phyloP scores from a whole-genome alignment of 257 asterid species.

The Scutellaria barbata region DNA sequence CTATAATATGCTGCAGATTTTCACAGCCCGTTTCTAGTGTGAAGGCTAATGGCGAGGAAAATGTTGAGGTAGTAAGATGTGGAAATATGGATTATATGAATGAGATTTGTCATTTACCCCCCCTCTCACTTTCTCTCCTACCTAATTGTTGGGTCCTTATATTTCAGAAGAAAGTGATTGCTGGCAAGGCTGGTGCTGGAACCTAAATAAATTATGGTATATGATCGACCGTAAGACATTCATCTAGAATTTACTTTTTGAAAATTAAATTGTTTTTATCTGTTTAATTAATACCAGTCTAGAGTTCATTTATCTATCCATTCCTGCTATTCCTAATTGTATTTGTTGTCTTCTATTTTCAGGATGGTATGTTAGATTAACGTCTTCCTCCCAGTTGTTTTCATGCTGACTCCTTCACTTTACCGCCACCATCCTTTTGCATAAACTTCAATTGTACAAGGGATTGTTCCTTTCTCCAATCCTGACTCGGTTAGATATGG shows the following conservation, averaged over 20 bases:
- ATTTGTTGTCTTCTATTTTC: constrained; percentile 27
- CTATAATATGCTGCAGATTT: constrained; percentile 44
- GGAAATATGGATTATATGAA: not conserved
- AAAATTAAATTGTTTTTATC: not conserved
- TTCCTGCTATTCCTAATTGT: constrained; percentile 18
- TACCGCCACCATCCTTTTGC: constrained; percentile 15
- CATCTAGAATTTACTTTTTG: constrained; percentile 4
- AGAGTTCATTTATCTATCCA: not conserved
- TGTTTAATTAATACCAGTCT: not conserved
- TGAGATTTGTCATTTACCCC: not conserved
- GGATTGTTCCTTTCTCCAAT: constrained; percentile 30
- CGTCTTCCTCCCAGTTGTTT: constrained; percentile 24
- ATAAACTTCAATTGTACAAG: constrained; percentile 24
- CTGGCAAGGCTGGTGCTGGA: constrained; percentile 51
- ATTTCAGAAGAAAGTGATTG: constrained; percentile 46
- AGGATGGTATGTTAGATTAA: constrained; percentile 45
- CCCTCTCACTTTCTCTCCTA: not conserved
- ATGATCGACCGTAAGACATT: constrained; percentile 43
- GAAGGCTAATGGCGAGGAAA: constrained; percentile 41
- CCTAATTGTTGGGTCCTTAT: constrained; percentile 15
- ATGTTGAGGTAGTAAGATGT: constrained; percentile 46
- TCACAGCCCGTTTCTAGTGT: constrained; percentile 51
- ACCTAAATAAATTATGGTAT: constrained; percentile 38
- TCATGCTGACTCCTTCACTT: constrained; percentile 33
- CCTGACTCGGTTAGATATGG: constrained; percentile 32